Base-by-base conservation (phyloP, 805 yeast species). In the Wickerhamiella nectarea region DNA sequence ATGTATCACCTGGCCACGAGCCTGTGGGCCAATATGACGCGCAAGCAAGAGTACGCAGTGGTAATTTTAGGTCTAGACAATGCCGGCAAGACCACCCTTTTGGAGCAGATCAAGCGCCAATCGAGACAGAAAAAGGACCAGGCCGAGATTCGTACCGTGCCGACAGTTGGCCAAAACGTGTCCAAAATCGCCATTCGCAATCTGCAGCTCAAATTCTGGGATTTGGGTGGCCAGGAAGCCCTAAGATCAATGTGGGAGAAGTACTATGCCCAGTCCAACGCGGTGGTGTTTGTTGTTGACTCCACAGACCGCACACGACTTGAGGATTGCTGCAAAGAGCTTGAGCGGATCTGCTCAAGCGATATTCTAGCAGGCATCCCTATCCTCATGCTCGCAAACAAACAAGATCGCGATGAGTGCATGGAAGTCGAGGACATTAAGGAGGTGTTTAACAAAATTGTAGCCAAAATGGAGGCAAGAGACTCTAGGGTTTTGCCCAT, bases 101-200 rank as follows among this genome's bases (percentile, higher is more conserved):
- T 80, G 19, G 91, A 80, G 57, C 72, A 76, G 50, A 62, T 79
- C 29, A 81, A 81, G 55, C 67, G 69, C 36, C 59, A 69, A 37
- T 78, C 71, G 53, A 66, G 63, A 43, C 48, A 46, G 14, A 49
- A 49, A 17, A 20, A 38, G 6, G 45, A 54, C 43, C 53, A 52
- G 22, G 33, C 48, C 9, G 49, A 47, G 34, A 45, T 50, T 14
- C 67, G 84, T 46, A 85, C 86, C 14, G 67, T 81, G 22, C 96
- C 98, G 1, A 89, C 98, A 0, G 93, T 89, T 37, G 98, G 98
- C 3, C 98, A 91, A 59, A 91, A 91, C 58, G 61, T 68, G 52
- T 62, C 66, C 46, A 56, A 62, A 38, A 52, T 75, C 56, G 46
- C 59, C 48, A 51, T 68, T 47, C 66, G 69, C 45, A 55, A 56